Evolutionary conservation across 495 filamentous ascomycete genomes (phyloP), one percentile per base, ranked within the genome.

Genomic region (Glutinoglossum americanum): DNA sequence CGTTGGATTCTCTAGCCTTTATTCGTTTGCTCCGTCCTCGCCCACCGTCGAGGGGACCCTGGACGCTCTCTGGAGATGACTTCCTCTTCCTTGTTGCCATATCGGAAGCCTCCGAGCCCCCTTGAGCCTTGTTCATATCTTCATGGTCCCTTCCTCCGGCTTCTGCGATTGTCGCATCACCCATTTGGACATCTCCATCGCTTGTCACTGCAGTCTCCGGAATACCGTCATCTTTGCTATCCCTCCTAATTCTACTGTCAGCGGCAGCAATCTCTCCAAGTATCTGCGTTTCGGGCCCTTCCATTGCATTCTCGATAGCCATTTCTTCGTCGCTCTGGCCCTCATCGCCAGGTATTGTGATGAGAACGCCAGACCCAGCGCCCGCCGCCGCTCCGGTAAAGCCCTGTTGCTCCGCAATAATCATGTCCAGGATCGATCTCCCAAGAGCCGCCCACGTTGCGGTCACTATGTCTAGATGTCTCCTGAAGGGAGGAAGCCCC

Each of bases 21-120:
- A 85, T 87, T 51, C 89, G 77, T 64, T 90, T 89, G 69, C 87
- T 93, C 63, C 87, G 80, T 63, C 82, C 79, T 49, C 84, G 76
- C 4, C 81, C 77, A 9, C 74, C 78, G 59, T 84, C 74, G 35
- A 65, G 66, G 25, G 70, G 61, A 17, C 80, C 78, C 9, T 73
- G 71, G 44, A 74, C 67, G 15, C 73, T 73, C 32, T 70, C 72
- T 9, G 72, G 72, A 48, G 73, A 71, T 33, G 72, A 75, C 21
- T 75, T 77, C 60, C 76, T 62, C 63, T 79, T 79, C 11, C 74
- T 71, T 23, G 41, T 26, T 21, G 54, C 26, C 25, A 44, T 25
- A 27, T 53, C 49, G 7, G 11, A 28, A 53, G 49, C 49, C 49
- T 53, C 25, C 26, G 26, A 53, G 9, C 26, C 49, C 30, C 49